Percentiles rank a stretch among this genome's conserved stretches.
These are phyloP conservation scores for Coprinopsis strossmayeri DNA, from an alignment of 768 basidiomycete species.

Conservation along the genomic window DNA sequence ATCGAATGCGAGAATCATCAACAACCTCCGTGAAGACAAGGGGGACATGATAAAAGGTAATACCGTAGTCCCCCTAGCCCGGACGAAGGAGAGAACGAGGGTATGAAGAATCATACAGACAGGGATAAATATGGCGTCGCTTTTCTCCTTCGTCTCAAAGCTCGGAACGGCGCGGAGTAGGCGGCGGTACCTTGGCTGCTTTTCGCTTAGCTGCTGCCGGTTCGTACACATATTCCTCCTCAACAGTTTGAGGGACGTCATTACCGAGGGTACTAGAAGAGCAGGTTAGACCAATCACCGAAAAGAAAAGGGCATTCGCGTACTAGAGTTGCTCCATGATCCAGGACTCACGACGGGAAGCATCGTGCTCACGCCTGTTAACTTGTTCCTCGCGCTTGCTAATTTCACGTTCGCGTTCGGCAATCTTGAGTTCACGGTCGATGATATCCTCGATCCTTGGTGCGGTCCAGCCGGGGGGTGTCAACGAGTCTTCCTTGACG, in stretches of 20 bases:
- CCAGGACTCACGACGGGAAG: slow-evolving; percentile 81
- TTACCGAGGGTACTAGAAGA: slow-evolving; percentile 56
- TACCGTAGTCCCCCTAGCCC: slow-evolving; percentile 87
- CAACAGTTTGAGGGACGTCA: slow-evolving; percentile 56
- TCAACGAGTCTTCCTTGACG: slow-evolving; percentile 73
- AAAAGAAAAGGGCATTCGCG: slow-evolving; percentile 27
- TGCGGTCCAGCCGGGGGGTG: slow-evolving; percentile 77
- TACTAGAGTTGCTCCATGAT: slow-evolving; percentile 93
- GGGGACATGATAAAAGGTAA: slow-evolving; percentile 62
- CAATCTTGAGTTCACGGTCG: slow-evolving; percentile 79
- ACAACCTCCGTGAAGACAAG: slow-evolving; percentile 44
- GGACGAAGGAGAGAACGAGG: slow-evolving; percentile 70
- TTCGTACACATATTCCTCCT: slow-evolving; percentile 81
- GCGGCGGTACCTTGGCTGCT: slow-evolving; percentile 87
- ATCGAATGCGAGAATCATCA: slow-evolving; percentile 30
- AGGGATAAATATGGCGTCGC: slow-evolving; percentile 45
- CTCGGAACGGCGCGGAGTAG: slow-evolving; percentile 82
- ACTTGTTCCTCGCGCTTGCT: slow-evolving; percentile 80
- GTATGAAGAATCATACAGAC: slow-evolving; percentile 60
- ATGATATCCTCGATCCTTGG: slow-evolving; percentile 74
- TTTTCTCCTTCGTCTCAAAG: slow-evolving; percentile 90
- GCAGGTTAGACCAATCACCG: not conserved
- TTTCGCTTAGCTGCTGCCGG: slow-evolving; percentile 62
- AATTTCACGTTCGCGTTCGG: slow-evolving; percentile 82
- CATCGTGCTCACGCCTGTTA: slow-evolving; percentile 82